phyloP scores from a whole-genome alignment of 176 grass and related monocot species.

The Oryza officinalis region DNA sequence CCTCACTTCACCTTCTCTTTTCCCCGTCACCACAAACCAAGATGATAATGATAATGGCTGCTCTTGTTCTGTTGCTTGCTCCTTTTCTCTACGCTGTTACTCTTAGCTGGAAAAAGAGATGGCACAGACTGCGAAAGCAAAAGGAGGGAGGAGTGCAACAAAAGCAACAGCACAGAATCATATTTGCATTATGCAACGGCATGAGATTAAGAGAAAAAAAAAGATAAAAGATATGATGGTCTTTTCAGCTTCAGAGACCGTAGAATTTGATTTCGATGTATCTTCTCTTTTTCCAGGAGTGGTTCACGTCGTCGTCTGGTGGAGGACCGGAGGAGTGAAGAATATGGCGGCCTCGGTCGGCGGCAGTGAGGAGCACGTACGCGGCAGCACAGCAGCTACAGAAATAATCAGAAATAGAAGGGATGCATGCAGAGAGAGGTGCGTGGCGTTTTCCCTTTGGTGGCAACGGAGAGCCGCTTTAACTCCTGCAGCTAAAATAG shows the following conservation, averaged over 20 bases:
- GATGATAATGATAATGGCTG: background rate
- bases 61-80: background rate
- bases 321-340: slow-evolving; percentile 15
- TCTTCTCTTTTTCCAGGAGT: background rate
- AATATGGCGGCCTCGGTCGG: slow-evolving; percentile 10
- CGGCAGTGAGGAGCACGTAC: slow-evolving; percentile 18
- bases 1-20: background rate
- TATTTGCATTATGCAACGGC: background rate
- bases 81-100: background rate
- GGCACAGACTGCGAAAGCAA: slow-evolving; percentile 22
- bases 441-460: background rate
- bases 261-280: background rate
- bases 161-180: background rate
- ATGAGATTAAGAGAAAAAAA: background rate
- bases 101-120: background rate
- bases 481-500: background rate
- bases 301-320: slow-evolving; percentile 5
- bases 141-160: background rate
- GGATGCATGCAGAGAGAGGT: background rate
- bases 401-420: background rate
- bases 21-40: background rate
- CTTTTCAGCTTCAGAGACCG: background rate
- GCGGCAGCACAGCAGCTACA: background rate
- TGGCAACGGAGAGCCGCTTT: too few relatives aligned
- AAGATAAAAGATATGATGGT: background rate